phyloP scores from a whole-genome alignment of 768 basidiomycete species.

The Lactarius sanguifluus region DNA sequence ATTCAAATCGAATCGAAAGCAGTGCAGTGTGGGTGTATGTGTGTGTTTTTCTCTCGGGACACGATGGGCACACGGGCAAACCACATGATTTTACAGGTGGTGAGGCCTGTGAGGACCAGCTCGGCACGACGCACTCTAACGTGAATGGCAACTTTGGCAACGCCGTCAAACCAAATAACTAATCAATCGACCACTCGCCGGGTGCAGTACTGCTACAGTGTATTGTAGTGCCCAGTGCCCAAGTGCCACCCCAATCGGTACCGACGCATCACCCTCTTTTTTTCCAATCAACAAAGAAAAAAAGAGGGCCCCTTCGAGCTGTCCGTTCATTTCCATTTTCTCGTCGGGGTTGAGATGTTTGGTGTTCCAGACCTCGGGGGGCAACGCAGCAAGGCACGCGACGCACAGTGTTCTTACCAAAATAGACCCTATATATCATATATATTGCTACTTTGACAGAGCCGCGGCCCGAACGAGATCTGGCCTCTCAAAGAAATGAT shows the following conservation, averaged over 20 bases:
- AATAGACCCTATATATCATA: neutral
- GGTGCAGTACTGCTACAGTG: neutral
- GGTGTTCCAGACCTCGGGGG: neutral
- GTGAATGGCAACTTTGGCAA: neutral
- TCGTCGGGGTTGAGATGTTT: neutral
- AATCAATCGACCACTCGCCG: neutral
- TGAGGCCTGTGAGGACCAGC: neutral
- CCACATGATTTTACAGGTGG: neutral
- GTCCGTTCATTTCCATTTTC: neutral
- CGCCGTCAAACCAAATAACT: too few species aligned
- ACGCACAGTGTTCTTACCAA: neutral
- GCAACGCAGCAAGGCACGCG: neutral
- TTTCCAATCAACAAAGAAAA: neutral
- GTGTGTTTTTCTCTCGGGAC: neutral
- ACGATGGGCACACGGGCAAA: neutral
- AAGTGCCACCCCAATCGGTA: neutral
- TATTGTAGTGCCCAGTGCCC: neutral
- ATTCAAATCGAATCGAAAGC: neutral
- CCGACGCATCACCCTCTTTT: neutral
- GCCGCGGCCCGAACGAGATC: neutral
- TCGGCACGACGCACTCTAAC: neutral
- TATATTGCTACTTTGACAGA: neutral
- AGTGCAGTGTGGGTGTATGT: neutral
- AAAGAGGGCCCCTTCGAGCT: neutral
- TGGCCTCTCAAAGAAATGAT: neutral